Base-by-base conservation (phyloP, 1,284 basidiomycete genomes). In the Irpex lacteus region DNA sequence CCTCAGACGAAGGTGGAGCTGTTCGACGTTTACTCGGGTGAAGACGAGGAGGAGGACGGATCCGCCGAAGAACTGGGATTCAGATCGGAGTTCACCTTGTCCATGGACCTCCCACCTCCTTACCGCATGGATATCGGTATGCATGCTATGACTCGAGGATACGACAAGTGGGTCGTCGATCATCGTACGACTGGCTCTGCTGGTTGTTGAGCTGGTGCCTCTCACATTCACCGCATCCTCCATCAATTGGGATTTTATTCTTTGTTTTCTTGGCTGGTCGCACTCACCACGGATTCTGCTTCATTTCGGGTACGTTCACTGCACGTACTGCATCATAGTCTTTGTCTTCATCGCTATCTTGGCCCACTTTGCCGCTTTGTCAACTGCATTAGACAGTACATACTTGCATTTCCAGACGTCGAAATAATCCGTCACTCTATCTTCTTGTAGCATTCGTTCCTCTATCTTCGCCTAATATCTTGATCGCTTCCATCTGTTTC, bases 41-140 rank as follows among this genome's bases (percentile, higher is more conserved):
- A 53, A 26, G 67, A 68, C 32, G 68, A 61, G 6, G 61, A 64
- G n/a, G 62, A 64, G 8, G 60, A 60, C 56, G 6, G 13, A 18
- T 53, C 50, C 9, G 8, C 50, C 6, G 50, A 18, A 18, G 50
- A 53, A 18, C 8, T 53, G 7, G 50, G 50, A 8, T 53, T 53
- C 18, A 53, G 50, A 26, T 19, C 50, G 11, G 73, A 74, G 68
- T 71, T 74, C 60, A 72, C 73, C 15, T 66, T 74, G 8, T 63
- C 69, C 32, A 72, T 74, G 72, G 72, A 74, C 64, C 61, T 71
- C 8, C 71, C 71, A 0, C 63, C 60, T 0, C 66, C 63, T 32
- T 66, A 65, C 47, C 18, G 50, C 50, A 53, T 53, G 50, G 50
- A 26, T 19, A 19, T 53, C 50, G 18, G 18, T 6, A 53, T 53